Percentiles rank a stretch among this genome's conserved stretches.
phyloP scores from a whole-genome alignment of 257 asterid genomes.

The Eustoma russellianum region DNA sequence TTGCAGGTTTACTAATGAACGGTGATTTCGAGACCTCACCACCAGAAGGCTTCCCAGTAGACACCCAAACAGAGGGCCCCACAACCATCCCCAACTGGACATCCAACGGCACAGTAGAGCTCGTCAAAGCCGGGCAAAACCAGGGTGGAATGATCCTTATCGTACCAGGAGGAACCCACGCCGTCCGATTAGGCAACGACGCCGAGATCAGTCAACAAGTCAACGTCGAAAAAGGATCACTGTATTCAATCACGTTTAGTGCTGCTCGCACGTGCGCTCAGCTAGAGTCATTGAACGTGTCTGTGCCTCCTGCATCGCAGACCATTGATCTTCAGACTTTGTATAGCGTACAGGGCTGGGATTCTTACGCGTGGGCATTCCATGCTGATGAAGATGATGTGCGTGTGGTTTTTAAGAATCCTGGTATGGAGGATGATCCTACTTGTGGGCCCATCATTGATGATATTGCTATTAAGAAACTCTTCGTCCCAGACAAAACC shows the following conservation, averaged over 20 bases:
- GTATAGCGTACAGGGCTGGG: constrained; percentile 92
- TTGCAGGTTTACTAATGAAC: constrained; percentile 53
- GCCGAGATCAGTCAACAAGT: constrained; percentile 83
- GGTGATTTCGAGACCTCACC: constrained; percentile 92
- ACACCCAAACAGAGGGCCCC: constrained; percentile 38
- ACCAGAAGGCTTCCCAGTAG: constrained; percentile 57
- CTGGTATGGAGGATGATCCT: constrained; percentile 99
- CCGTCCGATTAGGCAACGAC: constrained; percentile 76
- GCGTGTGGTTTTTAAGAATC: constrained; percentile 51
- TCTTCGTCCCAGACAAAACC: constrained; percentile 59
- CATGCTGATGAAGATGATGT: constrained; percentile 49
- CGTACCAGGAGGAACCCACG: constrained; percentile 79
- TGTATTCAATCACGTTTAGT: constrained; percentile 82
- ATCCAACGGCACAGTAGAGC: constrained; percentile 73
- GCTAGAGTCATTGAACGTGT: constrained; percentile 89
- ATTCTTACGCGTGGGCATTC: constrained; percentile 86
- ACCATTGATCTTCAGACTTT: constrained; percentile 87
- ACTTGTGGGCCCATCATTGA: constrained; percentile 95
- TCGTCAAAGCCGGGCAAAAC: constrained; percentile 72
- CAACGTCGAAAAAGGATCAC: constrained; percentile 57
- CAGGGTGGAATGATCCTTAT: constrained; percentile 98
- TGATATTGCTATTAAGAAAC: constrained; percentile 84
- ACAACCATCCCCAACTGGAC: constrained; percentile 64
- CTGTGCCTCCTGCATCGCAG: constrained; percentile 80
- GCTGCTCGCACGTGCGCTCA: constrained; percentile 99